These are phyloP conservation scores for Pleomassaria siparia DNA, from an alignment of 2,329 filamentous ascomycete species.

Conservation along the genomic window DNA sequence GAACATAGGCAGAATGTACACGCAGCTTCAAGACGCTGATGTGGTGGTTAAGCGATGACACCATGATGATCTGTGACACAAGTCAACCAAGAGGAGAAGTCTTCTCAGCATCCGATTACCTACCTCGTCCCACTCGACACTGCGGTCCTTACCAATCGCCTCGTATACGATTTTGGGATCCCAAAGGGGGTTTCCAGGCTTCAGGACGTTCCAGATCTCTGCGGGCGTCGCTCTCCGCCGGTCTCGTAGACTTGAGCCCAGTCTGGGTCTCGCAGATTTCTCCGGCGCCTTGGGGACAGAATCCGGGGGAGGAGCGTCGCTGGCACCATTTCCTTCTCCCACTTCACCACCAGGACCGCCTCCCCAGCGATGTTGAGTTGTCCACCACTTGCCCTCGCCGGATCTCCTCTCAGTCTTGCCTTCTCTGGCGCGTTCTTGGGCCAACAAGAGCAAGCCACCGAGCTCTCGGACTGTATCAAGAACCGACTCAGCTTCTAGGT, in stretches of 20 bases:
- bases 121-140: constrained; percentile 57
- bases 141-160: constrained; percentile 56
- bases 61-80: constrained; percentile 57
- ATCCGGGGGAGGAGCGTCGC: constrained; percentile 27
- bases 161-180: constrained; percentile 59
- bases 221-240: constrained; percentile 48
- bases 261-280: constrained; percentile 34
- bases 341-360: constrained; percentile 53
- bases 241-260: constrained; percentile 25
- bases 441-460: constrained; percentile 58
- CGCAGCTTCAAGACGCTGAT: constrained; percentile 61
- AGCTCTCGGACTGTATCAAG: constrained; percentile 61
- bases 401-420: constrained; percentile 52
- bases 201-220: constrained; percentile 57
- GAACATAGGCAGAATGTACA: constrained; percentile 58
- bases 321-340: constrained; percentile 33
- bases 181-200: constrained; percentile 55
- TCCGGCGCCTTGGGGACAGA: constrained; percentile 33
- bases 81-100: constrained; percentile 12
- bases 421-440: constrained; percentile 62
- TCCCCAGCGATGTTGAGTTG: constrained; percentile 58
- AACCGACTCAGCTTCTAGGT: constrained; percentile 32
- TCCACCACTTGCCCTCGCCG: constrained; percentile 64
- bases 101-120: constrained; percentile 16
- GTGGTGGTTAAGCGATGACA: constrained; percentile 65